phyloP scores from a whole-genome alignment of 2,329 filamentous ascomycete genomes.

The Sarocladium brachiariae region DNA sequence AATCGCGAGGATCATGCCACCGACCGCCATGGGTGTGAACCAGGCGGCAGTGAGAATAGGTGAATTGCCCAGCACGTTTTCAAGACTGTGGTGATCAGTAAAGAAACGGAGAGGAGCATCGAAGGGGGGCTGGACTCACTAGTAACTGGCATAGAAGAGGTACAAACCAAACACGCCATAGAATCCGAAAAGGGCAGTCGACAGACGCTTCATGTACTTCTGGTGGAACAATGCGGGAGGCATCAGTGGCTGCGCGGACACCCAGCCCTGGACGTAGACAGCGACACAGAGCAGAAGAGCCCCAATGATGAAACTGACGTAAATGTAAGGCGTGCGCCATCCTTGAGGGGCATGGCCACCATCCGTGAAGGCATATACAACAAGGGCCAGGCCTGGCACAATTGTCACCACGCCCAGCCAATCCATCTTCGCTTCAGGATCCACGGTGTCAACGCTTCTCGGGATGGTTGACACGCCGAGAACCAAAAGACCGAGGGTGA shows the following conservation, averaged over 20 bases:
- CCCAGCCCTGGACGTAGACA: constrained; percentile 66
- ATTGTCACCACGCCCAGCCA: constrained; percentile 57
- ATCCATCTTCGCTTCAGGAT: constrained; percentile 49
- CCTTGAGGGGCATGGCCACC: constrained; percentile 60
- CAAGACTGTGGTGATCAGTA: constrained; percentile 37
- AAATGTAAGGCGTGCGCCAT: constrained; percentile 70
- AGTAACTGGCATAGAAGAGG: constrained; percentile 62
- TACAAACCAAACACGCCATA: constrained; percentile 66
- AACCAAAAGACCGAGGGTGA: constrained; percentile 38
- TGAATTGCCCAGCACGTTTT: constrained; percentile 49
- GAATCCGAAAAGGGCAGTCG: constrained; percentile 53
- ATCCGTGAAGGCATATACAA: constrained; percentile 71
- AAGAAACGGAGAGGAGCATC: neutral
- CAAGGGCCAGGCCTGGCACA: constrained; percentile 57
- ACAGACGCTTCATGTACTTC: constrained; percentile 60
- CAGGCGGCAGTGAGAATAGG: constrained; percentile 61
- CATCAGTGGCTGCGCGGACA: constrained; percentile 60
- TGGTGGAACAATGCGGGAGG: constrained; percentile 63
- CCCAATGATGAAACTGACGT: constrained; percentile 57
- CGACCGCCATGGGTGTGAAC: constrained; percentile 60
- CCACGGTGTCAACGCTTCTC: constrained; percentile 20
- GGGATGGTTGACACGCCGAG: constrained; percentile 36
- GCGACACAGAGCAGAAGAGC: constrained; percentile 50
- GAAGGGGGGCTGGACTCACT: constrained; percentile 36
- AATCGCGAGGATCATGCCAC: constrained; percentile 58